Percentiles rank a stretch among this genome's conserved stretches.
phyloP scores from a whole-genome alignment of 2,329 filamentous ascomycete genomes.

The Byssochlamys sp. region DNA sequence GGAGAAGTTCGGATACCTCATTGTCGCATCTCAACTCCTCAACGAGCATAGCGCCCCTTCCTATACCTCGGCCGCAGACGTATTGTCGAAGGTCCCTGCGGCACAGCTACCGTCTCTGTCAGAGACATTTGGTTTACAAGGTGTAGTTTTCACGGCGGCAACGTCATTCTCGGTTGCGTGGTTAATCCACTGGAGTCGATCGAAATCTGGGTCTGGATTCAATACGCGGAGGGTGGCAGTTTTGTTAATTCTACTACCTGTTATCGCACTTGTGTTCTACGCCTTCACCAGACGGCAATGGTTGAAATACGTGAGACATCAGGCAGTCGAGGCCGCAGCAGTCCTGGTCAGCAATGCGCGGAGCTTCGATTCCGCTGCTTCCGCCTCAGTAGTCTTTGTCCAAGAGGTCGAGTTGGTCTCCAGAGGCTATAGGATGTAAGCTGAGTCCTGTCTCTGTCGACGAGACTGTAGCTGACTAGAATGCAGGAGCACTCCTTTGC shows the following conservation, averaged over 20 bases:
- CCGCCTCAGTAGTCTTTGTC: slow-evolving; percentile 68
- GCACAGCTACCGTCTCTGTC: slow-evolving; percentile 25
- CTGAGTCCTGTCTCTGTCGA: slow-evolving; percentile 9
- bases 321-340: slow-evolving; percentile 61
- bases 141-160: slow-evolving; percentile 56
- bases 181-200: slow-evolving; percentile 59
- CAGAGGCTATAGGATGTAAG: slow-evolving; percentile 74
- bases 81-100: slow-evolving; percentile 21
- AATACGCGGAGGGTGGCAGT: slow-evolving; percentile 32
- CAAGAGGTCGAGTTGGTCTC: slow-evolving; percentile 95
- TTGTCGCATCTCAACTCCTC: slow-evolving; percentile 82
- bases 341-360: slow-evolving; percentile 65
- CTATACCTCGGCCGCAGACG: slow-evolving; percentile 28
- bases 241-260: slow-evolving; percentile 38
- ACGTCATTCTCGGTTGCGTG: slow-evolving; percentile 55
- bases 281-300: slow-evolving; percentile 68
- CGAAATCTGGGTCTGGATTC: slow-evolving; percentile 43
- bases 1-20: slow-evolving; percentile 85
- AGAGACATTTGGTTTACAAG: slow-evolving; percentile 49
- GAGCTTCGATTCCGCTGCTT: slow-evolving; percentile 67
- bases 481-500: slow-evolving; percentile 69
- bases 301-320: slow-evolving; percentile 66
- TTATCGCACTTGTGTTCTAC: slow-evolving; percentile 53
- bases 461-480: slow-evolving; percentile 14
- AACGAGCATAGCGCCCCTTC: slow-evolving; percentile 48